Base-by-base conservation (phyloP, 306 rosid genomes). In the Pyrus communis region DNA sequence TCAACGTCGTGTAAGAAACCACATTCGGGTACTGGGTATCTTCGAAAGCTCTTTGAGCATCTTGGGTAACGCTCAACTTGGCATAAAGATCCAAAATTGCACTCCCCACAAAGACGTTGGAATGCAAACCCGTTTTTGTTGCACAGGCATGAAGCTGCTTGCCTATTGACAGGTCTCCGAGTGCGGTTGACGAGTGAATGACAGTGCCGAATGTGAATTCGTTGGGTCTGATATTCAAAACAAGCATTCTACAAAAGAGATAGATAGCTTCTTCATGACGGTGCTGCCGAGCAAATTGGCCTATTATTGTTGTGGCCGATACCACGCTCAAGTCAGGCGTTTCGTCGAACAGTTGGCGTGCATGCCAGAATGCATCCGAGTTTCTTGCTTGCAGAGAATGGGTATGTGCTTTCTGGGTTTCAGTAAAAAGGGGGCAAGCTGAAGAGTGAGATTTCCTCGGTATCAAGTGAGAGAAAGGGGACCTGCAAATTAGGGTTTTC, bases 171-270 rank as follows among this genome's bases (percentile, higher is more conserved):
- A 85, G 76, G 57, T 83, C 82, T 65, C 85, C 54, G 11, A 82
- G 69, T 7, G 76, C 77, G 55, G 89, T 90, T 2, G 87, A 86
- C 9, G 97, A 88, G 68, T 80, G 90, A 84, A 86, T 51, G 78
- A 90, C 81, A 31, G 96, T 90, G 52, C 94, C 92, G 77, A 91
- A 91, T 7, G 97, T 93, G 80, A 84, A 91, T 80, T 88, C 94
- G 18, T 86, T 91, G 31, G 98, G 98, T 60, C 85, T 85, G 35
- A 85, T 77, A 51, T 43, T 79, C 1, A 85, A 85, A 7, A 70
- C 83, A 74, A 91, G 80, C 91, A 94, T 90, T 66, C 85, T 83
- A 9, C 91, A 82, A 77, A 94, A 91, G 33, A 90, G 95, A 78
- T 43, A 69, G 4, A 85, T 35, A 5, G 93, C 95, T 46, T 89